Evolutionary conservation across 139 green algal genomes (phyloP).

Genomic region (Pseudopediastrum boryanum): DNA sequence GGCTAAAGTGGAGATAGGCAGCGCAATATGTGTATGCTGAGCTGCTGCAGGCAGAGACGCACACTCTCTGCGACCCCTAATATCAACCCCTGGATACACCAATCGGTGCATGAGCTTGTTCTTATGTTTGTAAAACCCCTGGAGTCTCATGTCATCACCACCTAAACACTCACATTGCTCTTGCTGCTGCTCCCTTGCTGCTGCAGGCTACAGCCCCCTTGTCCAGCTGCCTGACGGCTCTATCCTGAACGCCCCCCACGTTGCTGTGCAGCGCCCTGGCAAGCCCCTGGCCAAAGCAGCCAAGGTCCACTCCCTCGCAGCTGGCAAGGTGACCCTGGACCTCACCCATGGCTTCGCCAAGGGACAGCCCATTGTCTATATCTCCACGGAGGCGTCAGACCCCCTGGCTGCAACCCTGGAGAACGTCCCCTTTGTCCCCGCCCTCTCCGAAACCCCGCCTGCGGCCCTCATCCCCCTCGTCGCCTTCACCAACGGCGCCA

Average conservation of each 20-base stretch:
- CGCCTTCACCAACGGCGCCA: conserved; percentile 28
- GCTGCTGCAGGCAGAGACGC: too few species aligned
- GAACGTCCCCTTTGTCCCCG: conserved; percentile 20
- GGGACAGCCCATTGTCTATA: conserved; percentile 13
- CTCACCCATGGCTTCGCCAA: conserved; percentile 8
- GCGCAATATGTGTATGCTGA: too few species aligned
- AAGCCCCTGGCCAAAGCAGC: background rate
- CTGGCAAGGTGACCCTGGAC: background rate
- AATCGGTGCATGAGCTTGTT: too few species aligned
- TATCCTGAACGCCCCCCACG: conserved; percentile 25
- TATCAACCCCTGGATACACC: too few species aligned
- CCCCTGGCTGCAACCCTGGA: conserved; percentile 16
- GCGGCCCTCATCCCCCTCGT: conserved; percentile 12
- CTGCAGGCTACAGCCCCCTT: conserved; percentile 25
- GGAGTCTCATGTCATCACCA: too few species aligned
- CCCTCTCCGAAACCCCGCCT: background rate
- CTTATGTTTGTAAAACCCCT: too few species aligned
- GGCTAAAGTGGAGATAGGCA: too few species aligned
- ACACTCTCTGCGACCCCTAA: too few species aligned
- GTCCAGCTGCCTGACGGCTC: conserved; percentile 13
- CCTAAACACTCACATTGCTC: too few species aligned
- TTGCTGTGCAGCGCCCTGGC: background rate
- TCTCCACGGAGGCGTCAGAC: conserved; percentile 28
- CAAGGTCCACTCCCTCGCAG: background rate
- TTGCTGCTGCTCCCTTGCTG: background rate